A percentile compares a stretch with the other conserved stretches of the same genome.
Conservation (phyloP, 768 basidiomycete species). For the Termitomyces eurrhizus region DNA sequence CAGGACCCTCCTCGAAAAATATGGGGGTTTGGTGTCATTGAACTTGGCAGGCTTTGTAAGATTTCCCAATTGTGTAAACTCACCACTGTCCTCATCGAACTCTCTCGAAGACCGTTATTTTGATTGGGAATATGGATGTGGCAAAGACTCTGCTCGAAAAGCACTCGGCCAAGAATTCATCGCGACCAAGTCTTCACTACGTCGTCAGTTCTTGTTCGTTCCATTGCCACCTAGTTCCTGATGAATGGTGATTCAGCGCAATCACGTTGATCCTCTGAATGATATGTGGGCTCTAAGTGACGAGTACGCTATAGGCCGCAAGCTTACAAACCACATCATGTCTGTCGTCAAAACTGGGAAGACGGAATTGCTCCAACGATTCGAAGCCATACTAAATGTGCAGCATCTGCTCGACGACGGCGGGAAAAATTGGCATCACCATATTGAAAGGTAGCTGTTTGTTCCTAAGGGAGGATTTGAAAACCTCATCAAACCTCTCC, state of each 20-base stretch:
- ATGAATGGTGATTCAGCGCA: not conserved
- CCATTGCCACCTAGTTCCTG: not conserved
- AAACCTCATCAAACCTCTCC: not conserved
- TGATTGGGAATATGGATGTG: not conserved
- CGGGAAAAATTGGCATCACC: not conserved
- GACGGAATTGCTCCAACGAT: not conserved
- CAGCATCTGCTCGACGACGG: not conserved
- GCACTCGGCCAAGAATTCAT: not conserved
- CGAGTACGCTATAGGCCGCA: not conserved
- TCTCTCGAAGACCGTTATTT: not conserved
- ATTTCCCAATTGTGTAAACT: not conserved
- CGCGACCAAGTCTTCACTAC: not conserved
- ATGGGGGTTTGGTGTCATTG: constrained; percentile 1
- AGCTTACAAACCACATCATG: not conserved
- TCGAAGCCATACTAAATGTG: not conserved
- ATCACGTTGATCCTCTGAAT: not conserved
- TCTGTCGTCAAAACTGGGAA: not conserved
- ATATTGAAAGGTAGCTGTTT: not conserved
- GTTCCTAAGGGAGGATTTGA: not conserved
- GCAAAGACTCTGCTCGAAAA: not conserved
- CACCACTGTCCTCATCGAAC: too few species aligned
- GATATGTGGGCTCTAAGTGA: not conserved
- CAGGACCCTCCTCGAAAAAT: not conserved
- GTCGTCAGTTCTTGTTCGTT: not conserved
- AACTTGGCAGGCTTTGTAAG: not conserved